phyloP scores from a whole-genome alignment of 805 yeast genomes.

The Brettanomyces anomalus region DNA sequence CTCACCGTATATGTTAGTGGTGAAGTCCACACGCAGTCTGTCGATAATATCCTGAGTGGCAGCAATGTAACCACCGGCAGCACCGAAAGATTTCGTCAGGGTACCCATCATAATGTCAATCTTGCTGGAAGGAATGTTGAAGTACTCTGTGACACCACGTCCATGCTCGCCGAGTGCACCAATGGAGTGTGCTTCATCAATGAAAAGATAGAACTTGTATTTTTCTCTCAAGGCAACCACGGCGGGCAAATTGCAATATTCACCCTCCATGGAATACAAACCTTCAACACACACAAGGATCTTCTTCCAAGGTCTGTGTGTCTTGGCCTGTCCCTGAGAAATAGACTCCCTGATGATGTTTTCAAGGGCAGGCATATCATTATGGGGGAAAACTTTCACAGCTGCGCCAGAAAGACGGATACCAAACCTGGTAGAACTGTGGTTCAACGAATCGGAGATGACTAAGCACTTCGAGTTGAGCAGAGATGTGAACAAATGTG shows the following conservation, averaged over 20 bases:
- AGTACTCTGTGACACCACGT: constrained; percentile 92
- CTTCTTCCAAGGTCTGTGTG: constrained; percentile 95
- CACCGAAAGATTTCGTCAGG: constrained; percentile 94
- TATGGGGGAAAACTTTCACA: constrained; percentile 86
- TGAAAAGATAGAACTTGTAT: constrained; percentile 82
- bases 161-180: constrained; percentile 98
- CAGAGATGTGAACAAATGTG: constrained; percentile 72
- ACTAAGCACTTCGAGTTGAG: constrained; percentile 85
- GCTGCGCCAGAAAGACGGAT: constrained; percentile 88
- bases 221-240: constrained; percentile 66
- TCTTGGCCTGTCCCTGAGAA: constrained; percentile 88
- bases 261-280: constrained; percentile 88
- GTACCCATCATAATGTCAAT: constrained; percentile 96
- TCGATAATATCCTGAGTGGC: constrained; percentile 63
- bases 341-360: constrained; percentile 72
- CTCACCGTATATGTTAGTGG: constrained; percentile 74
- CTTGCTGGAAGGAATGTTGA: constrained; percentile 63
- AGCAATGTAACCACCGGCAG: constrained; percentile 97
- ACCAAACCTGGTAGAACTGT: constrained; percentile 93
- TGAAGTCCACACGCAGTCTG: constrained; percentile 60
- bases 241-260: constrained; percentile 72
- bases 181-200: constrained; percentile 97
- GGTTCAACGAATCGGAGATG: constrained; percentile 90
- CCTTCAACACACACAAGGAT: constrained; percentile 86
- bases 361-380: constrained; percentile 78